Base-by-base conservation (phyloP, 1,139 yeast species). In the Yamadazyma sp. region DNA sequence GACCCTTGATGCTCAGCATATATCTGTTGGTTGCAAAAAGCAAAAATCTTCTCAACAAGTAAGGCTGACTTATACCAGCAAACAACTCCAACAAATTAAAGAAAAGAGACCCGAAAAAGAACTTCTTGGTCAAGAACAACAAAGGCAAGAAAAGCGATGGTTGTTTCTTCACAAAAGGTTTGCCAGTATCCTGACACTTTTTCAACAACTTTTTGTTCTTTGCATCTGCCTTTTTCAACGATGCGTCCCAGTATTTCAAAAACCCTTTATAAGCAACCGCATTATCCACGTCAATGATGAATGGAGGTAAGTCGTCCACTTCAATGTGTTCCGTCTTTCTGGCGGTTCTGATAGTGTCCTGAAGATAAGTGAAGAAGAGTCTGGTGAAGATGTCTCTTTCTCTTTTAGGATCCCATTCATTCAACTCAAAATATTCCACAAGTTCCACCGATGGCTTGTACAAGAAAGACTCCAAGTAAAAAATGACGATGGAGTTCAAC, bases 381-480 rank as follows among this genome's bases (percentile, higher is more conserved):
- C 57, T 53, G 6, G 55, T 41, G 37, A 57, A 52, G 34, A 62
- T 38, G 43, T 57, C 56, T 31, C 56, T 52, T 6, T 53, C 57
- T 16, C 61, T 45, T 16, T 45, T 43, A 4, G 44, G 39, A 37
- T 57, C 60, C 67, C 70, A 63, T 18, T 47, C 63, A 40, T 57
- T 64, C 42, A 66, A 56, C 21, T 61, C 57, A 40, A 46, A 76
- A 45, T 64, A 66, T 6, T 67, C 68, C 5, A 52, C 36, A 25
- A 78, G 60, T 46, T 76, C 78, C 5, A 54, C 52, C 5, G 75
- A 67, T 4, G 84, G 82, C 11, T 53, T 45, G 48, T 68, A 80
- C 29, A 50, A 52, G 18, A 48, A 49, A 4, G 59, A 46, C 44
- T 76, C 77, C 22, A 76, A 56, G 1, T 58, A 21, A 17, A 70